Base-by-base conservation (phyloP, 176 grass and related monocot species). In the Aegilops umbellulata region DNA sequence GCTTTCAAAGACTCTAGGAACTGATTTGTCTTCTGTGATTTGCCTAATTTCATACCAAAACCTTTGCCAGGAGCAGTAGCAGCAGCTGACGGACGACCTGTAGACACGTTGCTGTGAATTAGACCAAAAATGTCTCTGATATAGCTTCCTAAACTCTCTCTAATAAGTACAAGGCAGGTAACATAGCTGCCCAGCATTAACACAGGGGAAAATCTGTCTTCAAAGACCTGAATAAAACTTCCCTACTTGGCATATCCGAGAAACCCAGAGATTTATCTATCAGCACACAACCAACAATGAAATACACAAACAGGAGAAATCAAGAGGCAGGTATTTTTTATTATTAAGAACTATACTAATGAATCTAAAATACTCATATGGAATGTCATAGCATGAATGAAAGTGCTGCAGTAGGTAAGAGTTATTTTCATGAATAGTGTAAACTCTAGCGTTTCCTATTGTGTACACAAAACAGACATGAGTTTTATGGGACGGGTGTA, bases 1-100 rank as follows among this genome's bases (percentile, higher is more conserved):
- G 92, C 95, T 90, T 97, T 91, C 78, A 97, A 82, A 55, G 92
- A 94, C 81, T 97, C 90, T 8, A 97, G 86, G 77, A 97, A 93
- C 34, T 97, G 95, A 85, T 97, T 97, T 7, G 92, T 90, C 78
- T 87, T 94, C 64, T 97, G 90, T 27, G 74, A 90, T 84, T 97
- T 94, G 9, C 92, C 90, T 80, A 97, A 81, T 80, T 97, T 88
- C 95, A 97, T 97, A 82, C 95, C 92, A n/a, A 91, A 30, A 82
- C 92, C 95, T 92, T 97, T 94, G 20, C 86, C 81, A 62, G 94
- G 91, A 74, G 91, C 92, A 25, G 80, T 78, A 84, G 92, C 90
- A 69, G 86, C 70, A 55, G 90, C 81, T 78, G 92, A 64, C 51
- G 86, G 85, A 81, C 87, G 92, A 24, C 79, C 92, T 97, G 68